Evolutionary conservation across 805 yeast genomes (phyloP), one percentile per base, ranked within the genome.

Genomic region (Hanseniaspora mollemarum): DNA sequence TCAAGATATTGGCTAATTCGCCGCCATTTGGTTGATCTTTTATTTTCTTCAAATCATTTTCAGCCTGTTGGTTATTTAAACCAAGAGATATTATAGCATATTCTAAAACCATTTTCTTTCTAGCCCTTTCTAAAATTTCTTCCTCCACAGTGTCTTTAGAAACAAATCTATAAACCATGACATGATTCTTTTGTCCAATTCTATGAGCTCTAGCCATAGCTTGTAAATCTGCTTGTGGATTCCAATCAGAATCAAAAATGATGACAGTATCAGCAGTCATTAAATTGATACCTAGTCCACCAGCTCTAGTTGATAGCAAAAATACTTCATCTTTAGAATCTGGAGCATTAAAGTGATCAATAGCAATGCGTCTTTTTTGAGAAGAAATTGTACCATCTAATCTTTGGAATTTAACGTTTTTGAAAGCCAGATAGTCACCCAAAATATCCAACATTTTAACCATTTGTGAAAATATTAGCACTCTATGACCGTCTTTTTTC

Each of bases 201-300:
- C 99, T 81, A 69, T 92, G 99, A 2, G 98, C 98, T 68, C 98
- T 80, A 0, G 98, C 98, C 98, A 92, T 92, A 1, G 98, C 98
- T 68, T 92, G 98, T 60, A 92, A 72, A 73, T 92, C 98, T 0
- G 98, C 98, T 66, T 92, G 98, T 0, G 98, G 98, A 63, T 92
- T 92, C 98, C 98, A 92, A 69, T 92, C 98, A 4, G 95, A 86
- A 67, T 92, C 98, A 67, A 92, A 92, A 37, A 92, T 90, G 58
- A 92, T 86, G 26, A 92, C 99, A 7, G 99, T 92, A 62, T 92
- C 99, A 3, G 99, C 99, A 5, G 98, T 92, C 98, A 92, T 92
- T 63, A 92, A 73, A 65, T 92, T 92, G 63, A 92, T 92, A 67
- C 99, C 99, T 54, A 92, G 73, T 50, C 99, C 99, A 71, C 99